Base-by-base conservation (phyloP, 129 eudicot species). In the Logfia minima region DNA sequence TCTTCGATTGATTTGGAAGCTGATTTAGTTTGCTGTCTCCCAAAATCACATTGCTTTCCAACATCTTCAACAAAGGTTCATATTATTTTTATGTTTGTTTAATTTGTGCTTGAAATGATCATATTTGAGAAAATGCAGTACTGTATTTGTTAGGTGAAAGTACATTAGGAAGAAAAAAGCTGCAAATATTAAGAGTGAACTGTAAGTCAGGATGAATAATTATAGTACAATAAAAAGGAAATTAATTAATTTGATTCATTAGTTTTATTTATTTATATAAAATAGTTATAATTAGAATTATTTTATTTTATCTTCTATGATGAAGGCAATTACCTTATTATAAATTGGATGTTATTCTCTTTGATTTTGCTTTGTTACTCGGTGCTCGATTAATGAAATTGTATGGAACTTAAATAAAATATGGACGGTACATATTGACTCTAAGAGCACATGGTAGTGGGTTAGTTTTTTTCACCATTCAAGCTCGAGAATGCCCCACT, bases 11-110 rank as follows among this genome's bases (percentile, higher is more conserved):
- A 56, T 11, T 67, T 9, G 48, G 48, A 41, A 41, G 48, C 48
- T 10, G 16, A 41, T 41, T 9, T 14, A 13, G 5, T 29, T 34
- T 31, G n/a, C 39, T 37, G 7, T 56, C 60, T 22, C 62, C 69
- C 31, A 31, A 26, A 76, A 8, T 82, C 71, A 79, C 84, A 75
- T 79, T 79, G 84, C 75, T 45, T 83, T 83, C 31, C 22, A 67
- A 68, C 53, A 73, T 83, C 83, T 73, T 63, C 39, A 39, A 31
- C 60, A 32, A 19, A 67, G 75, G 81, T 68, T 56, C 2, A 7
- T 51, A 48, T 48, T 13, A 13, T 0, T 48, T 13, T 45, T 34
- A 11, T 7, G 21, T 32, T 68, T 74, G 63, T 59, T 58, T 19
- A 5, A 5, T 35, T 65, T 35, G 41, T 48, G 52, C 68, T 56